phyloP scores from a whole-genome alignment of 169 alveolate species.

The Pseudocohnilembus persalinus region DNA sequence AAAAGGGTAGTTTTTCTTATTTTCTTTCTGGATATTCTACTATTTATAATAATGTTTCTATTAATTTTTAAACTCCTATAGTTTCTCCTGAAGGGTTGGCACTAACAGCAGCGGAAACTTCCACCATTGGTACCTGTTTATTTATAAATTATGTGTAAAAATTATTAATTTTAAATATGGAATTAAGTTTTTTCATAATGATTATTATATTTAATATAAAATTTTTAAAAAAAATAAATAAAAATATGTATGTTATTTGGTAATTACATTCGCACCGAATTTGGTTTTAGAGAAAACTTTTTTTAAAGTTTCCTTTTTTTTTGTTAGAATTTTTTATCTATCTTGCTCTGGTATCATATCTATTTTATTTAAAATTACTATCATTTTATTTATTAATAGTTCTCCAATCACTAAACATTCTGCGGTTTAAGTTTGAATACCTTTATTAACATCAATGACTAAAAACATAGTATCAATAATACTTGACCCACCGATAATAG shows the following conservation, averaged over 20 bases:
- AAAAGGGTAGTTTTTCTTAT: slow-evolving; percentile 57
- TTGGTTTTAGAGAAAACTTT: slow-evolving; percentile 56
- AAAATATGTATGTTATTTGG: no score
- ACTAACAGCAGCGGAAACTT: slow-evolving; percentile 55
- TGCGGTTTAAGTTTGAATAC: slow-evolving; percentile 91
- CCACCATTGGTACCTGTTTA: slow-evolving; percentile 55
- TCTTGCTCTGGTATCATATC: slow-evolving; percentile 81
- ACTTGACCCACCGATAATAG: slow-evolving; percentile 92
- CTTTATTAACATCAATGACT: slow-evolving; percentile 90
- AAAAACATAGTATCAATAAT: slow-evolving; percentile 89
- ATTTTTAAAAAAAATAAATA: no score
- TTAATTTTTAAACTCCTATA: slow-evolving; percentile 36
- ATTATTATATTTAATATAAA: no score
- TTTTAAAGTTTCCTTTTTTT: slow-evolving; percentile 49
- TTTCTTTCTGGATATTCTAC: slow-evolving; percentile 61
- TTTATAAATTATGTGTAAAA: no score
- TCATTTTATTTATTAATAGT: slow-evolving; percentile 79
- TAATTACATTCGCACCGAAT: slow-evolving; percentile 48
- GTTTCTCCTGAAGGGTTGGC: slow-evolving; percentile 44
- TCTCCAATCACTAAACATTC: slow-evolving; percentile 93
- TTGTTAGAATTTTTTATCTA: slow-evolving; percentile 62
- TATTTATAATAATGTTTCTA: slow-evolving; percentile 39
- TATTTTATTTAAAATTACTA: slow-evolving; percentile 88
- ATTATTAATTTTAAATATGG: no score
- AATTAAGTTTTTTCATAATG: no score